These are phyloP conservation scores for Ormosia semicastrata DNA, from an alignment of 306 rosid species.

Conservation along the genomic window DNA sequence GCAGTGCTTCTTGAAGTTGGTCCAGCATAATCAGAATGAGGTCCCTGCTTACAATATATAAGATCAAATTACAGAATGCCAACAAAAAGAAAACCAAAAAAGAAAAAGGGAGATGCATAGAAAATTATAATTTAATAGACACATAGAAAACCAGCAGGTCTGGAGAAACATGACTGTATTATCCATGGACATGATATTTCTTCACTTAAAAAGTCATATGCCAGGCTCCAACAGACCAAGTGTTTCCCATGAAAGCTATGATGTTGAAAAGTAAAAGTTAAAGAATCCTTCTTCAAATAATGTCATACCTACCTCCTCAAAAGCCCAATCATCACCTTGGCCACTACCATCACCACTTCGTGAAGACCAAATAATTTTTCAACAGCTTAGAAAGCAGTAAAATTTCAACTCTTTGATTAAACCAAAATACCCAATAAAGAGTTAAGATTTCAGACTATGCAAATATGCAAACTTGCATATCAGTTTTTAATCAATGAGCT, in stretches of 20 bases:
- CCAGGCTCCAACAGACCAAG: neutral
- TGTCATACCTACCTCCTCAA: slow-evolving; percentile 71
- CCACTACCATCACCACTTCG: slow-evolving; percentile 53
- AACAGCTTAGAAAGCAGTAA: too few relatives aligned
- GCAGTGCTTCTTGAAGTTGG: too few relatives aligned
- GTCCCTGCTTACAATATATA: too few relatives aligned
- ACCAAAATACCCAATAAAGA: too few relatives aligned
- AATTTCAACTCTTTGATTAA: too few relatives aligned
- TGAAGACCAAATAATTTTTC: slow-evolving; percentile 63
- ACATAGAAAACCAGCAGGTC: neutral
- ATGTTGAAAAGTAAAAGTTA: neutral
- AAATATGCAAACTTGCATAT: too few relatives aligned
- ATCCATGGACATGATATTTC: neutral
- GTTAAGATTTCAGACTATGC: too few relatives aligned
- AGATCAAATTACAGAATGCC: too few relatives aligned
- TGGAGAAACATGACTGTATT: neutral
- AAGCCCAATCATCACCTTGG: slow-evolving; percentile 73
- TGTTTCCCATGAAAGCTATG: neutral
- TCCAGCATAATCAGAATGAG: too few relatives aligned
- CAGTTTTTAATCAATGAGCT: too few relatives aligned
- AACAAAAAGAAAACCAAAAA: neutral
- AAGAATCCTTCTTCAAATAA: neutral
- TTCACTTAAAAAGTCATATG: neutral
- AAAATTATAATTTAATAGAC: neutral
- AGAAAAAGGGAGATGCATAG: neutral